Evolutionary conservation across 2,329 filamentous ascomycete species (phyloP).

Genomic region (Aspergillus calidoustus): DNA sequence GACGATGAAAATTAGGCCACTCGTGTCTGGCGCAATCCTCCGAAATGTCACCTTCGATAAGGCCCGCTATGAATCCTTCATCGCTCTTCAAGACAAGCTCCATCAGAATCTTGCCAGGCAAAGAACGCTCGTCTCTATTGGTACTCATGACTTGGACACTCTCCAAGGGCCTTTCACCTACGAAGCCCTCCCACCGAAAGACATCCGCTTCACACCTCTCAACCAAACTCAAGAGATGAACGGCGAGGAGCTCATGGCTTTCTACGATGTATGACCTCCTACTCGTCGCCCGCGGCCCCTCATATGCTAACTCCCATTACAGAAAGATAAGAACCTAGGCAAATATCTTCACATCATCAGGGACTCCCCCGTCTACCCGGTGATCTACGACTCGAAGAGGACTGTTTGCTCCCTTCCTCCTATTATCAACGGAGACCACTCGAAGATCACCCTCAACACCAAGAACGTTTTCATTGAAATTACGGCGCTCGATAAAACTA

Average conservation of each 20-base stretch:
- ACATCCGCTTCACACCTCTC: conserved; percentile 87
- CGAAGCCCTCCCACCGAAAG: conserved; percentile 85
- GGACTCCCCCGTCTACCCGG: conserved; percentile 91
- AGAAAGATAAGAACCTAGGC: conserved; percentile 89
- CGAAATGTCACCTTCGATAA: conserved; percentile 90
- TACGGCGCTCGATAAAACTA: conserved; percentile 93
- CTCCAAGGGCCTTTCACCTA: conserved; percentile 95
- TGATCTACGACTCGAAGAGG: conserved; percentile 88
- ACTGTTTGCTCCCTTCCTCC: conserved; percentile 91
- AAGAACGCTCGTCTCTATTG: conserved; percentile 92
- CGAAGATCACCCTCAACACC: conserved; percentile 90
- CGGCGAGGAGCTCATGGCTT: conserved; percentile 85
- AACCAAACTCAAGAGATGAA: conserved; percentile 92
- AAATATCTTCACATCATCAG: conserved; percentile 92
- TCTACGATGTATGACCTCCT: conserved; percentile 68
- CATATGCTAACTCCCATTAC: conserved; percentile 24
- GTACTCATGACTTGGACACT: conserved; percentile 94
- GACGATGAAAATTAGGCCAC: conserved; percentile 80
- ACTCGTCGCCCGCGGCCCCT: background rate
- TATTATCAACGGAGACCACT: conserved; percentile 97
- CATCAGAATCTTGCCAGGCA: conserved; percentile 95
- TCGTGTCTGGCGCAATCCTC: conserved; percentile 86
- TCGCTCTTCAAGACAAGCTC: conserved; percentile 94
- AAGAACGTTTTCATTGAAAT: conserved; percentile 97
- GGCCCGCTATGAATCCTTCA: conserved; percentile 95